Evolutionary conservation across 73 alveolate genomes (phyloP).

Genomic region (Paramecium tetraurelia): DNA sequence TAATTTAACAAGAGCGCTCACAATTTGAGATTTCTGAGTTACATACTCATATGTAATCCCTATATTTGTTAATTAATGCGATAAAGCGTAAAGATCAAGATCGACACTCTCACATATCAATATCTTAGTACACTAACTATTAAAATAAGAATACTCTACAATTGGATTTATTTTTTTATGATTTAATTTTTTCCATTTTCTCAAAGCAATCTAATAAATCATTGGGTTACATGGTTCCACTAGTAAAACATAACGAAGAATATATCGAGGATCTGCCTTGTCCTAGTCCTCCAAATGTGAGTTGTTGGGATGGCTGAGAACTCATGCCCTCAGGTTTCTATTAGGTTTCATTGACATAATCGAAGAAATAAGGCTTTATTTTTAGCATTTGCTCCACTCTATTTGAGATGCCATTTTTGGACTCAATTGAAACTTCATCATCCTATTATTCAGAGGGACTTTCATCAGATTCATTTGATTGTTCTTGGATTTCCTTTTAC

Average conservation of each 20-base stretch:
- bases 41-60: conserved; percentile 12
- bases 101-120: background rate
- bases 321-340: background rate
- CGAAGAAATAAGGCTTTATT: background rate
- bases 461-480: background rate
- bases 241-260: background rate
- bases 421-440: background rate
- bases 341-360: background rate
- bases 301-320: background rate
- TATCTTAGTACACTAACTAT: background rate
- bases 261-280: background rate
- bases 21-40: background rate
- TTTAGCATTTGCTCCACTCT: background rate
- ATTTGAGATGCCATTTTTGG: background rate
- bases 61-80: background rate
- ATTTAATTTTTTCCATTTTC: conserved; percentile 17
- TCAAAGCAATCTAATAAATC: conserved; percentile 29
- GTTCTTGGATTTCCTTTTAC: background rate
- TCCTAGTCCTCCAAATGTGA: conserved; percentile 9
- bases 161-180: background rate
- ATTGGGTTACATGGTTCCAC: conserved; percentile 16
- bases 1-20: background rate
- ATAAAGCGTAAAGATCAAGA: background rate
- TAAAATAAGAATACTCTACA: background rate
- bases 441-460: background rate